These are phyloP conservation scores for Solanum chilense DNA, from an alignment of 257 asterid species.

Conservation along the genomic window DNA sequence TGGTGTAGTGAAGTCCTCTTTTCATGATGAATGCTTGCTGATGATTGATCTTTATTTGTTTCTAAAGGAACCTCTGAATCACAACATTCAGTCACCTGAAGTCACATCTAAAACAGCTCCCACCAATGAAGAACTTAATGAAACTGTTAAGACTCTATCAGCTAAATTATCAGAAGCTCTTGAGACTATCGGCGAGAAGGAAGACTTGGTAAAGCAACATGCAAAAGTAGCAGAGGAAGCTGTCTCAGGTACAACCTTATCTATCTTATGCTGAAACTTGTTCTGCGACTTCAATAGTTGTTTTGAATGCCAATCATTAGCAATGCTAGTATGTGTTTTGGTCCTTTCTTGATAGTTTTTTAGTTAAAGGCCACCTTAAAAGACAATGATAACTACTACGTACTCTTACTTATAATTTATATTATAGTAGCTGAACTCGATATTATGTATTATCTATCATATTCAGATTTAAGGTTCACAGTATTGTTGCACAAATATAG, in stretches of 20 bases:
- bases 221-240: conserved; percentile 98
- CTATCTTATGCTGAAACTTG: not conserved
- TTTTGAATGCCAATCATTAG: not conserved
- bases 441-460: not conserved
- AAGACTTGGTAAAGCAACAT: conserved; percentile 84
- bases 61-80: conserved; percentile 39
- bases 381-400: not conserved
- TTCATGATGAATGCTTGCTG: not conserved
- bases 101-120: conserved; percentile 63
- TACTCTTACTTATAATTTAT: not conserved
- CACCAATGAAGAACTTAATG: conserved; percentile 32
- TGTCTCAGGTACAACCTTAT: conserved; percentile 53
- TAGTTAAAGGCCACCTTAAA: not conserved
- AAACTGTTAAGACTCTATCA: conserved; percentile 35
- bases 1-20: not conserved
- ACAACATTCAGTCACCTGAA: conserved; percentile 62
- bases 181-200: conserved; percentile 52
- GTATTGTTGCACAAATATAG: not conserved
- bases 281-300: not conserved
- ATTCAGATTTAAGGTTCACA: not conserved
- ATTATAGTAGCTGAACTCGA: not conserved
- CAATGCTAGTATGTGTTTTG: not conserved
- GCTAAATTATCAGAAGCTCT: conserved; percentile 74
- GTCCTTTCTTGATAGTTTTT: not conserved
- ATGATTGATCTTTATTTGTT: conserved; percentile 4